Conservation (phyloP, 164 flowering plant species). For the Vitis cinerea region DNA sequence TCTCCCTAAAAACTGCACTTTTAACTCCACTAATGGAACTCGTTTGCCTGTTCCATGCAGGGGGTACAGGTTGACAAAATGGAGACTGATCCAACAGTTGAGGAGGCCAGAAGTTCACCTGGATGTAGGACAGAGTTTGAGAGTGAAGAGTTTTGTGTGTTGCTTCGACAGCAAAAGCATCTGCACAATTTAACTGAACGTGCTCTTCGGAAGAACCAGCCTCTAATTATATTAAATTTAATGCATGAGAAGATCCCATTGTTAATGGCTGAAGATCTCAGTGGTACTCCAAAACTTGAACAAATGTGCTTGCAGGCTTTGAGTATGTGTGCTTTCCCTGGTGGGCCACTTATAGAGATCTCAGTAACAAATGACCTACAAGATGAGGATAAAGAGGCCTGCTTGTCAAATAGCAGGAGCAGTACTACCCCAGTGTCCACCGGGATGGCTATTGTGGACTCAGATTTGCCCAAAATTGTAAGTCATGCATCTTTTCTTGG, state of each 20-base stretch:
- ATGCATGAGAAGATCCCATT: slow-evolving; percentile 65
- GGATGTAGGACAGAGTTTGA: slow-evolving; percentile 35
- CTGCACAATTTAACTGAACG: slow-evolving; percentile 67
- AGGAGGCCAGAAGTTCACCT: slow-evolving; percentile 39
- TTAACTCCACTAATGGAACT: not conserved
- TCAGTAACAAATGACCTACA: slow-evolving; percentile 19
- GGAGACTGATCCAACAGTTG: slow-evolving; percentile 34
- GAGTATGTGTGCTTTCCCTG: slow-evolving; percentile 48
- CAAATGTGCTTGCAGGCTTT: slow-evolving; percentile 73
- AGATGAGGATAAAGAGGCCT: slow-evolving; percentile 42
- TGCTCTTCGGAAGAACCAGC: slow-evolving; percentile 83
- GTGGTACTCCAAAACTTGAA: slow-evolving; percentile 57
- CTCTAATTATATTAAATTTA: slow-evolving; percentile 67
- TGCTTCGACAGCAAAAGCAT: slow-evolving; percentile 64
- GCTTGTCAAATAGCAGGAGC: slow-evolving; percentile 26
- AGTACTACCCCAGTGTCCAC: slow-evolving; percentile 22
- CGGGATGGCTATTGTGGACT: slow-evolving; percentile 35
- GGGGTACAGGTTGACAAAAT: slow-evolving; percentile 74
- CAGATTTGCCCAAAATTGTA: slow-evolving; percentile 70
- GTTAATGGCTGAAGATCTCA: slow-evolving; percentile 45
- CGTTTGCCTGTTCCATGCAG: slow-evolving; percentile 31
- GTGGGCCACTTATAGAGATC: slow-evolving; percentile 35
- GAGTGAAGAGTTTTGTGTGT: slow-evolving; percentile 43
- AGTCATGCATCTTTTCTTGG: slow-evolving; percentile 24
- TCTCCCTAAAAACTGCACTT: no score